Conservation (phyloP, 306 rosid species). For the Leucaena leucocephala region DNA sequence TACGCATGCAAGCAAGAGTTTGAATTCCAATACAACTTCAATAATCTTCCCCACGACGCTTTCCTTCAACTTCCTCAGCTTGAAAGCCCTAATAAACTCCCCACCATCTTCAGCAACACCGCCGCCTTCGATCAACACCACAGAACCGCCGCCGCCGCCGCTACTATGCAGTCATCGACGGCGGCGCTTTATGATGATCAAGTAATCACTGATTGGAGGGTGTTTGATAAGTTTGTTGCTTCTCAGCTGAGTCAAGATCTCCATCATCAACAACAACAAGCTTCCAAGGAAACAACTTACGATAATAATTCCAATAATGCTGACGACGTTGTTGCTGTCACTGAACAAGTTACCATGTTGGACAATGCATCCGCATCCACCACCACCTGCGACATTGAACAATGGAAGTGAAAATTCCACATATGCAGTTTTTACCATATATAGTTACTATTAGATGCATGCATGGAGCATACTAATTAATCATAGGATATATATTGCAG, state of each 20-base stretch:
- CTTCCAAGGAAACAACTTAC: constrained; percentile 44
- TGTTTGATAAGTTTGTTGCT: constrained; percentile 77
- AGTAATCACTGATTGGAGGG: constrained; percentile 76
- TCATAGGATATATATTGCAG: constrained; percentile 43
- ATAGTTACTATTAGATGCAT: background rate
- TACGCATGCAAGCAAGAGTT: constrained; percentile 72
- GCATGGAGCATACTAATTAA: constrained; percentile 59
- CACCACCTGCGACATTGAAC: constrained; percentile 66
- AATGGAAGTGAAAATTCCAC: constrained; percentile 66
- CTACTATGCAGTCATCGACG: no score
- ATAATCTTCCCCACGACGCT: constrained; percentile 48
- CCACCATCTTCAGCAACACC: background rate
- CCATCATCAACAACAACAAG: constrained; percentile 18
- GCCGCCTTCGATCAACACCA: background rate
- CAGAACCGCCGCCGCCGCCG: background rate
- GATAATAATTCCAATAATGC: background rate
- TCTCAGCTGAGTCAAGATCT: constrained; percentile 71
- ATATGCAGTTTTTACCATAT: background rate
- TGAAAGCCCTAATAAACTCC: constrained; percentile 61
- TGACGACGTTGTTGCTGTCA: constrained; percentile 9
- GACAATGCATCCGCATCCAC: constrained; percentile 54
- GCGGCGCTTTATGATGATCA: constrained; percentile 36
- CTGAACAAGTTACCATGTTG: constrained; percentile 46
- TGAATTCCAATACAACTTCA: constrained; percentile 55
- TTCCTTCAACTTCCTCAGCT: constrained; percentile 87